These are phyloP conservation scores for Castanea sativa DNA, from an alignment of 306 rosid species.

Conservation along the genomic window DNA sequence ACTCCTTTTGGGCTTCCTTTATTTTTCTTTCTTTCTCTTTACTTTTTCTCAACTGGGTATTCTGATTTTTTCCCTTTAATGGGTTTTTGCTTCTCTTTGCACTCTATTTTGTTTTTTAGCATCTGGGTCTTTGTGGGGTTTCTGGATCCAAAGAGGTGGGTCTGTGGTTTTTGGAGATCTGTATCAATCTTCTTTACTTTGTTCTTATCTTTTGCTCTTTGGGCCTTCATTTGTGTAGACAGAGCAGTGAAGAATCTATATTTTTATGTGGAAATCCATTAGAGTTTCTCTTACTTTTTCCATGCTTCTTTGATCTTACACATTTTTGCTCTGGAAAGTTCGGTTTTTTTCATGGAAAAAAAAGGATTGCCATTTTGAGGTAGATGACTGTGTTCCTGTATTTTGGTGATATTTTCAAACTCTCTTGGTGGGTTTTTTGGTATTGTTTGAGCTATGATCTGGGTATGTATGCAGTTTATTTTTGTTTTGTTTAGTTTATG, in stretches of 20 bases:
- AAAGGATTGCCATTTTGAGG: constrained; percentile 32
- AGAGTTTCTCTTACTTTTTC: constrained; percentile 5
- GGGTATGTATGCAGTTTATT: constrained; percentile 7
- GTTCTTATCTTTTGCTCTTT: constrained; percentile 31
- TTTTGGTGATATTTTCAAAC: constrained; percentile 4
- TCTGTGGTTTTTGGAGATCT: constrained; percentile 36
- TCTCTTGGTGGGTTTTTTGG: background rate
- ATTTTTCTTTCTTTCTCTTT: constrained; percentile 11
- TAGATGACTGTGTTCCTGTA: constrained; percentile 8
- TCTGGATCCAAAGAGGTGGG: constrained; percentile 40
- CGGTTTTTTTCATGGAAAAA: constrained; percentile 1
- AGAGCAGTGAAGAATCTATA: constrained; percentile 11
- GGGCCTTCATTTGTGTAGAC: constrained; percentile 14
- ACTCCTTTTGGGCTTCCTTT: constrained; percentile 31
- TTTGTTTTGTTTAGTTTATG: background rate
- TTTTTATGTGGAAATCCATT: constrained; percentile 4
- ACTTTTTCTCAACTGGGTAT: constrained; percentile 34
- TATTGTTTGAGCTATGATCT: background rate
- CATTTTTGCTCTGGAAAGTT: constrained; percentile 7
- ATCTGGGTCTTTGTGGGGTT: constrained; percentile 32
- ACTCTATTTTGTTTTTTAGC: constrained; percentile 35
- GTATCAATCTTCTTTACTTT: constrained; percentile 31
- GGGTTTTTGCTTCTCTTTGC: constrained; percentile 28
- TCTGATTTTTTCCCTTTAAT: constrained; percentile 19
- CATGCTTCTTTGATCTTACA: constrained; percentile 16